A percentile compares a stretch with the other conserved stretches of the same genome.
These are phyloP conservation scores for Teunomyces aglyptinius DNA, from an alignment of 805 yeast species.

Conservation along the genomic window DNA sequence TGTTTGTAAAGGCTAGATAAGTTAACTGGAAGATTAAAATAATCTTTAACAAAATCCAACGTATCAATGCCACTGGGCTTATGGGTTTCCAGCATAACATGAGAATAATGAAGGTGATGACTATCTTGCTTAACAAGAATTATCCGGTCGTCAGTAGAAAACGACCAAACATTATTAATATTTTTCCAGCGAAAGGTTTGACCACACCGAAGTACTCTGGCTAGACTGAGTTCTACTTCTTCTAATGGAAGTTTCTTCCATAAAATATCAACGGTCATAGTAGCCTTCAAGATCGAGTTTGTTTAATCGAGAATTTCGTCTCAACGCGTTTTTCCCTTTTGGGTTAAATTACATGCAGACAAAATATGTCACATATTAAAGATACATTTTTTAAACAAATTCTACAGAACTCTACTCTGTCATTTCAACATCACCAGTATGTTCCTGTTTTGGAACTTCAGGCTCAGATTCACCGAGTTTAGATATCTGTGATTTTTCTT, in stretches of 20 bases:
- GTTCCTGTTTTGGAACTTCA: not conserved
- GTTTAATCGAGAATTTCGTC: not conserved
- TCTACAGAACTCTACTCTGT: not conserved
- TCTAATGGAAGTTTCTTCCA: constrained; percentile 12
- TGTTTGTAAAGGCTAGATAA: constrained; percentile 51
- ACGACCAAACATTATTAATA: constrained; percentile 62
- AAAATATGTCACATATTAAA: not conserved
- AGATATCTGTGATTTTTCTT: not conserved
- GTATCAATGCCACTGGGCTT: not conserved
- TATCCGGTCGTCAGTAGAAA: constrained; percentile 57
- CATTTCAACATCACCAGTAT: not conserved
- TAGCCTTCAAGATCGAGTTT: not conserved
- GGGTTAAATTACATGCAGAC: not conserved
- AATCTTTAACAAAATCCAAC: constrained; percentile 50
- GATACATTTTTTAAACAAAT: not conserved
- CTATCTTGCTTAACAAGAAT: constrained; percentile 64
- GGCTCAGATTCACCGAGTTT: not conserved
- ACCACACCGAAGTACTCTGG: constrained; percentile 75
- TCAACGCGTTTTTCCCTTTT: constrained; percentile 2
- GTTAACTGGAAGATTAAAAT: constrained; percentile 65
- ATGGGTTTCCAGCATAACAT: constrained; percentile 23
- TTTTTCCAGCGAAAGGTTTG: constrained; percentile 83
- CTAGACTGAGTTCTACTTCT: constrained; percentile 50
- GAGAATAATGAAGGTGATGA: constrained; percentile 49
- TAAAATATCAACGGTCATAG: constrained; percentile 1